Base-by-base conservation (phyloP, 2,329 filamentous ascomycete species). In the Venturia oleaginea region DNA sequence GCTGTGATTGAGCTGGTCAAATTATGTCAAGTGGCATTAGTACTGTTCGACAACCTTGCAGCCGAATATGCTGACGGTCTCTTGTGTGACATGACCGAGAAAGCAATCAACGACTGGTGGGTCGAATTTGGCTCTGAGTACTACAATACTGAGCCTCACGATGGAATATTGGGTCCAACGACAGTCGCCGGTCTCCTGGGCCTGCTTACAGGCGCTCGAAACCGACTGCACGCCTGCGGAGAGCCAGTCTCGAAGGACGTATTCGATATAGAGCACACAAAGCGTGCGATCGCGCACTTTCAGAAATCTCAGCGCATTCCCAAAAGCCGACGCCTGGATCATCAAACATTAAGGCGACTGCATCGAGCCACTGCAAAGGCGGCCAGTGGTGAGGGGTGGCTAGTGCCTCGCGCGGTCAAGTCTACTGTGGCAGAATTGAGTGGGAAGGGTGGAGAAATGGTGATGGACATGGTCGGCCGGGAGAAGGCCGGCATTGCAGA, bases 31-130 rank as follows among this genome's bases (percentile, higher is more conserved):
- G 85, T 91, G 40, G 92, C 94, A 0, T 78, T 99, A 66, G 88
- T 90, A 71, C 80, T 97, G 66, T 99, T 97, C 75, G 90, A 88
- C 63, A 91, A 92, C 73, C 79, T 97, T 6, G 87, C 90, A n/a
- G 83, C 88, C 37, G 90, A 92, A 68, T 97, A 96, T 73, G 90
- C 91, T 8, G 94, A 99, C 71, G 94, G 94, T 0, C 78, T 97
- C 30, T 83, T 99, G 3, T 99, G 94, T 74, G 94, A 99, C 76
- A 82, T 94, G 54, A 97, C 94, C 0, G 94, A 99, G 74, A 87
- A 84, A 67, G 91, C 92, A 1, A 86, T 97, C 70, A 88, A 87
- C 67, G 90, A 97, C 74, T 99, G 94, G 94, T 97, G 94, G 94
- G 87, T 90, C 1, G 91, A 96, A 71, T 88, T 97, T 66, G 94